Percentiles rank a stretch among this genome's conserved stretches.
phyloP scores from a whole-genome alignment of 1,284 basidiomycete genomes.

The Irpex sp. region DNA sequence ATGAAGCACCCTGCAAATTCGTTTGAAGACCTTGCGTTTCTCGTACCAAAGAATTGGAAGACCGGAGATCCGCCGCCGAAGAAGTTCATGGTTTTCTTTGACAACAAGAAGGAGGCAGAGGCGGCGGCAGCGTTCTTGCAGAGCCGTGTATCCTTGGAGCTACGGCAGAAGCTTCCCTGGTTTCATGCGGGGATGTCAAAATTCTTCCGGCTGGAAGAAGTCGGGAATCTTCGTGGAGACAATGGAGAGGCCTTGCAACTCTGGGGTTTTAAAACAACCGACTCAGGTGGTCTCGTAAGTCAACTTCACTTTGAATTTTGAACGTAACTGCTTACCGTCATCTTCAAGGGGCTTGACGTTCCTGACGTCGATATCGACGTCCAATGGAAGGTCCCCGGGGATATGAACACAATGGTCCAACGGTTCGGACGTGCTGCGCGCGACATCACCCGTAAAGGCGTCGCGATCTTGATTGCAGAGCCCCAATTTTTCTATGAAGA shows the following conservation, averaged over 20 bases:
- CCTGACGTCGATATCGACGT: constrained; percentile 27
- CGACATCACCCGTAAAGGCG: constrained; percentile 1
- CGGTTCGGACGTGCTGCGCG: constrained; percentile 16
- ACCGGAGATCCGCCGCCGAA: constrained; percentile 1
- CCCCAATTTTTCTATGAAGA: not conserved
- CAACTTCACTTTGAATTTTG: no score
- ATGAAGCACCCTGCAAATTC: constrained; percentile 1
- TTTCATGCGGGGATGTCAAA: constrained; percentile 18
- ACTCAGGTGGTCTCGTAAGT: constrained; percentile 31
- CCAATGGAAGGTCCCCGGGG: constrained; percentile 22
- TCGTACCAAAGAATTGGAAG: constrained; percentile 6
- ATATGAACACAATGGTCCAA: constrained; percentile 12
- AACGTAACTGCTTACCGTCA: no score
- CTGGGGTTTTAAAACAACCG: constrained; percentile 23
- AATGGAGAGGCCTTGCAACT: constrained; percentile 10
- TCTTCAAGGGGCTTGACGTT: constrained; percentile 27
- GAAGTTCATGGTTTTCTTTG: constrained; percentile 12
- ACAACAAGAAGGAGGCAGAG: constrained; percentile 17
- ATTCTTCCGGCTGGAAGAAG: constrained; percentile 11
- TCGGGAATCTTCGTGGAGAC: constrained; percentile 12
- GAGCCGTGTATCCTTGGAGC: constrained; percentile 6
- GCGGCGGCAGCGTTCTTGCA: constrained; percentile 11
- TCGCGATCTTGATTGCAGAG: constrained; percentile 14
- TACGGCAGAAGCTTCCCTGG: constrained; percentile 14
- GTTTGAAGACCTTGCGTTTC: constrained; percentile 1